Base-by-base conservation (phyloP, 345 rosid genomes). In the Iberis pinnata region DNA sequence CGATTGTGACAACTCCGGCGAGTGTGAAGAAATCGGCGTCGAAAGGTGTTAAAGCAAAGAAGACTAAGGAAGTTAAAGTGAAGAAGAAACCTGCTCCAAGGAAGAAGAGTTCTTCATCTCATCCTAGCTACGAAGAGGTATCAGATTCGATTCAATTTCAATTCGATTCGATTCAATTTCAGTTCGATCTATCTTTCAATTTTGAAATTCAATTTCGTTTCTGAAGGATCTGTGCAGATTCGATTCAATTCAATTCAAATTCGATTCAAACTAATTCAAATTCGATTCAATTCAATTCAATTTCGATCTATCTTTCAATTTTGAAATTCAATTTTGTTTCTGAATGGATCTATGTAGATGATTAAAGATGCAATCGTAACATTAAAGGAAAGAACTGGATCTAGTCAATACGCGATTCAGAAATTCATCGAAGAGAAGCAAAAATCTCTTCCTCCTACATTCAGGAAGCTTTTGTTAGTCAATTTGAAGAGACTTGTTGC, bases 321-420 rank as follows among this genome's bases (percentile, higher is more conserved):
- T 51, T 8, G 0, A 48, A 12, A n/a, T 56, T 35, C 44, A 26
- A 31, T 1, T 33, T 16, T 10, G 17, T 3, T 4, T 19, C 8
- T 33, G 18, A 2, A 15, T 44, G 2, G 16, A 65, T 67, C 9
- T 8, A n/a, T 26, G 29, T 63, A 88, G 96, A 88, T 88, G 96
- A 70, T 88, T 1, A 84, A 76, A 43, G 88, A 84, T 0, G 89
- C 94, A 1, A 82, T 88, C 8, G 61, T 68, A 12, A 71, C 80
- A 6, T 49, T 88, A 74, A 84, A 88, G 64, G 97, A 88, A 69
- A 88, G 71, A 72, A 82, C 76, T 4, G 97, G 97, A 49, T 88
- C 97, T 26, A 88, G 97, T 40, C 95, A 85, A 70, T 75, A 80
- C 49, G 97, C 97, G 26, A 88, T 88, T 58, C 66, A 86, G 18